Base-by-base conservation (phyloP, 495 filamentous ascomycete genomes). In the Tuber calosporum region DNA sequence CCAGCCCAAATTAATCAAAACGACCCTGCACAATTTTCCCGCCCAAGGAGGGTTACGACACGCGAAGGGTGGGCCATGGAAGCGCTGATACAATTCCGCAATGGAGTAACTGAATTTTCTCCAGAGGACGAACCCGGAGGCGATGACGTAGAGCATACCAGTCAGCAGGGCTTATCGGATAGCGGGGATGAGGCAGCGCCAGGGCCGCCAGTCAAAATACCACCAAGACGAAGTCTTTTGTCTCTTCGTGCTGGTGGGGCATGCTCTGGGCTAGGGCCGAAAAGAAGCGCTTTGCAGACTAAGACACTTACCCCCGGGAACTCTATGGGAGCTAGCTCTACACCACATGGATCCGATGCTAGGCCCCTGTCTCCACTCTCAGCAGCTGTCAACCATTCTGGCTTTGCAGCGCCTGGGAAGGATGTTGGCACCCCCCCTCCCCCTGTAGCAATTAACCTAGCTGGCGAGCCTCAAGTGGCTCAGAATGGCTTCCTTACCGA, bases 1-100 rank as follows among this genome's bases (percentile, higher is more conserved):
- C 30, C 38, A 78, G 76, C 70, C 53, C 68, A 73, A 73, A 68
- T 73, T 74, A 67, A 73, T 30, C 70, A 45, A 26, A 78, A 66
- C 45, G 77, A 78, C 41, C 76, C 76, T 62, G 71, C 67, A 26
- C 76, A 78, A 13, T 62, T 48, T n/a, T 71, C 70, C 37, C 75
- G 74, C 22, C 38, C 76, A 37, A 78, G 76, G 62, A 70, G 75
- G 69, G 67, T 77, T 30, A 78, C 76, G 19, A 77, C 75, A 34
- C 76, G 76, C 48, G 76, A 78, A 74, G 69, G 66, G 53, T 73
- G 68, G 75, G 76, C 75, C 37, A 69, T 78, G 68, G 75, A 78
- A 8, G 53, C 53, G 13, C 53, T 62, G 11, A 4, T 34, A 34
- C 53, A 62, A 34, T 62, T 62, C 53, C 26, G 53, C 53, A 30